These are phyloP conservation scores for Penicillium parvum DNA, from an alignment of 495 filamentous ascomycete genomes.

Conservation along the genomic window DNA sequence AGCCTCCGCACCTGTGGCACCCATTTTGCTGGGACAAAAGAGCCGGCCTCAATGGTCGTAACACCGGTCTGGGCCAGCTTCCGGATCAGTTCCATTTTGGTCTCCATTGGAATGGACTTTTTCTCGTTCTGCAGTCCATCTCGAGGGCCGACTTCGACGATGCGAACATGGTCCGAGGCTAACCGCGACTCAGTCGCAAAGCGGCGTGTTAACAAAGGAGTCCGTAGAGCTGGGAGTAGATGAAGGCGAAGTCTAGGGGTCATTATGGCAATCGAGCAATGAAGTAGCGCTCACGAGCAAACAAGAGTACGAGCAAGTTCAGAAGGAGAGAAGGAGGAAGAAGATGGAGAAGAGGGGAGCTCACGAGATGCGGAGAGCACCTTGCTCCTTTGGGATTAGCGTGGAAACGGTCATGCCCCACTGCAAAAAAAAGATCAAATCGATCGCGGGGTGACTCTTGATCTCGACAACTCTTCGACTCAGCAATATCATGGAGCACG, in stretches of 20 bases:
- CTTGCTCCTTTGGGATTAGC: constrained; percentile 18
- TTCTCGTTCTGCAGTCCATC: constrained; percentile 98
- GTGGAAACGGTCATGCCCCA: constrained; percentile 1
- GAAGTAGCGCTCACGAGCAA: no score
- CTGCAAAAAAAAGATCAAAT: constrained; percentile 16
- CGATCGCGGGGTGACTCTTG: constrained; percentile 7
- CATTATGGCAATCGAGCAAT: constrained; percentile 16
- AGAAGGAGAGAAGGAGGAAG: constrained; percentile 2
- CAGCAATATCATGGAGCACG: constrained; percentile 14
- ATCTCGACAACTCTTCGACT: neutral
- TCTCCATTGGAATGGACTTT: constrained; percentile 68
- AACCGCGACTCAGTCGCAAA: constrained; percentile 46
- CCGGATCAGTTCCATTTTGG: constrained; percentile 81
- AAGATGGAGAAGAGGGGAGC: constrained; percentile 4
- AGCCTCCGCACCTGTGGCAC: constrained; percentile 77
- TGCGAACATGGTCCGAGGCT: constrained; percentile 52
- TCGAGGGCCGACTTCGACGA: constrained; percentile 90
- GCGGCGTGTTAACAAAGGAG: constrained; percentile 25
- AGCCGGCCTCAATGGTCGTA: constrained; percentile 85
- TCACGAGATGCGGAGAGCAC: constrained; percentile 25
- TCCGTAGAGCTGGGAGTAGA: constrained; percentile 32
- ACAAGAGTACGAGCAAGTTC: neutral
- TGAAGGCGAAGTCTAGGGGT: constrained; percentile 17
- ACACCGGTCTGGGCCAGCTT: constrained; percentile 81
- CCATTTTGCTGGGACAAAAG: constrained; percentile 96